Evolutionary conservation across 2,329 filamentous ascomycete genomes (phyloP), one percentile per base, ranked within the genome.

Genomic region (Gyromitra esculenta): DNA sequence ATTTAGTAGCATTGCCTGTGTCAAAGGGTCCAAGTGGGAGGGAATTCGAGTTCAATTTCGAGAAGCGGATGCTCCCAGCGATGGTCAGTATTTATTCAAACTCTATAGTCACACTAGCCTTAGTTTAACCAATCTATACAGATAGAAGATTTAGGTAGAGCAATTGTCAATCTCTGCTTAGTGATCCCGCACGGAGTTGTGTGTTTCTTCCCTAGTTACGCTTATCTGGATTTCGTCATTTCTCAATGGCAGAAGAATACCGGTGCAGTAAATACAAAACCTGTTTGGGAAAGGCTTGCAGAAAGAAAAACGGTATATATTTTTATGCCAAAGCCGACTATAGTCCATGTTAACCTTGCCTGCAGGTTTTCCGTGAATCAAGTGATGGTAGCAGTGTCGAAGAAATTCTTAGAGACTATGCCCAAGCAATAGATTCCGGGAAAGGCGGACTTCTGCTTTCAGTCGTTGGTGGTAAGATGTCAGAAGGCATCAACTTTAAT

Each of bases 401-500:
- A 50, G 89, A 91, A 5, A 87, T 94, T 0, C 88, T 99, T 2
- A 85, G 88, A 45, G 87, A 89, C 15, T 99, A 98, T 83, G 89
- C 89, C 6, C 84, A 87, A 31, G 89, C 91, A 1, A 90, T 98
- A 48, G 86, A 83, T 80, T 84, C 82, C 52, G 86, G 83, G 1
- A 86, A 87, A 62, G 94, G 94, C 0, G 95, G 92, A 0, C 85
- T 98, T 0, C 87, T 99, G 0, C 88, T 99, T 35, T 94, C 93
- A 69, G 94, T 99, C 1, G 91, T 99, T 1, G 95, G 95, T 70
- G 96, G 96, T 13, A 97, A 95, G 80, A 91, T 99, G 85, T 97
- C 93, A 74, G 96, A 99, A 84, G 96, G 96, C 79, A 99, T 99
- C 85, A 99, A 99, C 84, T 99, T 99, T 85, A 95, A 93, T 0